Conservation (phyloP, 1,139 yeast species). For the Sugiyamaella sp. region DNA sequence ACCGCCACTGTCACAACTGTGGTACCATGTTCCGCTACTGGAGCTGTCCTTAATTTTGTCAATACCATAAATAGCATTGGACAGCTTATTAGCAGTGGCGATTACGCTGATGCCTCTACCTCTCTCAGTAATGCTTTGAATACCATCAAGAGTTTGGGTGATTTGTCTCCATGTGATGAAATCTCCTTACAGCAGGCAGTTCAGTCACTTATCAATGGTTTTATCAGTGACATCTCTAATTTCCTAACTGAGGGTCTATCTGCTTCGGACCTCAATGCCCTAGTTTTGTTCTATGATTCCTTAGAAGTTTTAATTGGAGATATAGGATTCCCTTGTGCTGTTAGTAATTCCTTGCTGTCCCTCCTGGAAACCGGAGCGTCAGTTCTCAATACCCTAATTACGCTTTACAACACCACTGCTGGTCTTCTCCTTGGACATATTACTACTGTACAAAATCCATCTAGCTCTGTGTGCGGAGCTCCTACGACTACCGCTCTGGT, state of each 20-base stretch:
- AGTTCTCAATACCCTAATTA: background rate
- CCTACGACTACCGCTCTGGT: background rate
- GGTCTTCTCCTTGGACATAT: slow-evolving; percentile 1
- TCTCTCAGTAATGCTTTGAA: background rate
- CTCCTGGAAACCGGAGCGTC: slow-evolving; percentile 5
- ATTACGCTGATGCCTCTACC: background rate
- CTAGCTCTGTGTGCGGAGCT: background rate
- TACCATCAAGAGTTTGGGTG: background rate
- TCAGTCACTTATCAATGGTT: background rate
- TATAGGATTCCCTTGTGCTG: background rate
- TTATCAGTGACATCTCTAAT: background rate
- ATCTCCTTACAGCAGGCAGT: background rate
- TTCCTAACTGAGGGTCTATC: slow-evolving; percentile 3
- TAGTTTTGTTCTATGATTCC: slow-evolving; percentile 2
- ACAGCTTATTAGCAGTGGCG: background rate
- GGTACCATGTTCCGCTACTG: background rate
- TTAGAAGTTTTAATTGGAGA: background rate
- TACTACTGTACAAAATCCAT: background rate
- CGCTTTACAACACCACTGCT: background rate
- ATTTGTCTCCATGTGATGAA: slow-evolving; percentile 3
- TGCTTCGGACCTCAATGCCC: background rate
- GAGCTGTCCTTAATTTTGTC: background rate
- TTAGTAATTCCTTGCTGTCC: background rate
- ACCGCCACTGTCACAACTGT: background rate
- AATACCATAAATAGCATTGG: background rate